phyloP scores from a whole-genome alignment of 2,329 filamentous ascomycete genomes.

The Penicillium crustosum region DNA sequence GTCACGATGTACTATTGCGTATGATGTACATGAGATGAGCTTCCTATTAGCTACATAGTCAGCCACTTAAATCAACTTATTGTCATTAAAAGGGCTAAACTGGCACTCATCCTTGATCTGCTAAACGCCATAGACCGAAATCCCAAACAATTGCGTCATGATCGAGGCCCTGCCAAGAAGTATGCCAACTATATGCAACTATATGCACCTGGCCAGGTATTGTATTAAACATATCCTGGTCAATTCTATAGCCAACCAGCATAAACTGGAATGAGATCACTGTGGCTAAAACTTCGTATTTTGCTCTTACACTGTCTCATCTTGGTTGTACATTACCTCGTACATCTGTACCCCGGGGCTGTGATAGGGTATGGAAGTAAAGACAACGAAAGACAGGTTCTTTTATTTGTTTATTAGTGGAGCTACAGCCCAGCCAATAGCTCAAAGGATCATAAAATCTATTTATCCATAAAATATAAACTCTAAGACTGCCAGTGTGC shows the following conservation, averaged over 20 bases:
- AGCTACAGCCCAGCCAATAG: no score
- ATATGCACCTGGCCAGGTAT: background rate
- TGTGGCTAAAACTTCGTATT: background rate
- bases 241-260: background rate
- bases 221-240: background rate
- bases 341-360: background rate
- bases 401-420: background rate
- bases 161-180: background rate
- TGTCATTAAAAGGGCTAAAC: background rate
- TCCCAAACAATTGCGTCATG: conserved; percentile 1
- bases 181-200: background rate
- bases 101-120: background rate
- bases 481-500: no score
- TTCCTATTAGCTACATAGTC: background rate
- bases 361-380: background rate
- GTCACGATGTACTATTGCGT: background rate
- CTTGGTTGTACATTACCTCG: background rate
- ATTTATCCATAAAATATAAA: no score
- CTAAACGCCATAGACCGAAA: background rate
- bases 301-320: background rate
- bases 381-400: background rate
- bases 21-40: background rate
- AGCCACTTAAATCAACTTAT: background rate
- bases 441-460: no score
- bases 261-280: background rate